These are phyloP conservation scores for Penicillium bialowiezense DNA, from an alignment of 495 filamentous ascomycete genomes.

Conservation along the genomic window DNA sequence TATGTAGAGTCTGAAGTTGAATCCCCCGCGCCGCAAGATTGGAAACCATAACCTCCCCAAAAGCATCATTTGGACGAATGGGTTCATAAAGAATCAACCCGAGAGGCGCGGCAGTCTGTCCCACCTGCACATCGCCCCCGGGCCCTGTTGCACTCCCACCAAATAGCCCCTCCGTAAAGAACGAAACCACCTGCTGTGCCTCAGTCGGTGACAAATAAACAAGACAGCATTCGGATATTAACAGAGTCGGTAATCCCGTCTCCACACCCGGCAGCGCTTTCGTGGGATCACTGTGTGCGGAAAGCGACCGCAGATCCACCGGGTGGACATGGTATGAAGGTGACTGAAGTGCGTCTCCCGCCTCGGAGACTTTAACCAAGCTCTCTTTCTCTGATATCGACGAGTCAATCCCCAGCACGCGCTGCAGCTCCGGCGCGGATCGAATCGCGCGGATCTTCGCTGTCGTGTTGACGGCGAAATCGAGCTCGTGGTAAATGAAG, in stretches of 20 bases:
- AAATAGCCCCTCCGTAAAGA: constrained; percentile 58
- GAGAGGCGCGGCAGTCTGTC: constrained; percentile 34
- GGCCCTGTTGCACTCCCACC: constrained; percentile 1
- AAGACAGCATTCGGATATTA: constrained; percentile 93
- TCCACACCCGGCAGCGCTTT: constrained; percentile 39
- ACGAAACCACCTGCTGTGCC: constrained; percentile 61
- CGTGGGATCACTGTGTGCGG: constrained; percentile 17
- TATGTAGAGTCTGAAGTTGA: constrained; percentile 74
- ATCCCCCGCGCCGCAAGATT: constrained; percentile 88
- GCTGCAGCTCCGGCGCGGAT: constrained; percentile 36
- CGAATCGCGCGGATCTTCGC: constrained; percentile 59
- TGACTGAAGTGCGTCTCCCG: constrained; percentile 42
- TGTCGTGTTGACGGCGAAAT: constrained; percentile 73
- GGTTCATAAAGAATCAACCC: constrained; percentile 86
- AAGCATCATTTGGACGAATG: constrained; percentile 75
- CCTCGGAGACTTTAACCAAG: constrained; percentile 31
- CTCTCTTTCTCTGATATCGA: constrained; percentile 5
- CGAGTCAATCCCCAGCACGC: constrained; percentile 23
- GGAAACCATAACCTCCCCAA: constrained; percentile 84
- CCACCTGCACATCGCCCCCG: background rate
- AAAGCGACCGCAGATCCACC: constrained; percentile 71
- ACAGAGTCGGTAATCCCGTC: constrained; percentile 65
- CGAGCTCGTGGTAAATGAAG: constrained; percentile 86
- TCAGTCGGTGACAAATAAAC: constrained; percentile 71
- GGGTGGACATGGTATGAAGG: constrained; percentile 70